These are phyloP conservation scores for Alternaria gansuensis DNA, from an alignment of 2,329 filamentous ascomycete genomes.

Conservation along the genomic window DNA sequence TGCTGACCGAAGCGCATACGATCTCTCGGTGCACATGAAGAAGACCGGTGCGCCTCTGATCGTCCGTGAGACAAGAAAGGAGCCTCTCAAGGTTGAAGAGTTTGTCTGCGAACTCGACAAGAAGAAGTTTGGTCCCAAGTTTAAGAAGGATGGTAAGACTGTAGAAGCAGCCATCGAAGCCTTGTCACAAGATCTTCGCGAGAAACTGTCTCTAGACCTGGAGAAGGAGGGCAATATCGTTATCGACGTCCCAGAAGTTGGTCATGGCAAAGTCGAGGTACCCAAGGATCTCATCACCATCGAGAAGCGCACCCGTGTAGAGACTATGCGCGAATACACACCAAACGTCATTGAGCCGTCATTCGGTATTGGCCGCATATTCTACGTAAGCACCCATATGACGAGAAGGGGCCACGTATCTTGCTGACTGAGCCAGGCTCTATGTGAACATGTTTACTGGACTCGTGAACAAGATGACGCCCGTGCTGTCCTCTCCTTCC, in stretches of 20 bases:
- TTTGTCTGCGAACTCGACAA: constrained; percentile 89
- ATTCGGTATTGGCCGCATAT: constrained; percentile 93
- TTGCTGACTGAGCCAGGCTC: constrained; percentile 68
- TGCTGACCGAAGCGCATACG: constrained; percentile 93
- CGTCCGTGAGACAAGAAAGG: constrained; percentile 81
- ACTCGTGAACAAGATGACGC: constrained; percentile 83
- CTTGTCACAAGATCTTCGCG: constrained; percentile 80
- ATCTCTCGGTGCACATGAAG: constrained; percentile 90
- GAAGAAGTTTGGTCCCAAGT: constrained; percentile 94
- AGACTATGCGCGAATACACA: constrained; percentile 88
- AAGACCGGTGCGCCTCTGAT: constrained; percentile 87
- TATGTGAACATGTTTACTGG: constrained; percentile 98
- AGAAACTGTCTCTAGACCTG: constrained; percentile 79
- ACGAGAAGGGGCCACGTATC: too few relatives aligned
- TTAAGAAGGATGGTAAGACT: constrained; percentile 88
- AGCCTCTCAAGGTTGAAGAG: constrained; percentile 82
- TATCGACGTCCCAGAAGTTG: constrained; percentile 74
- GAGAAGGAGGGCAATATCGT: constrained; percentile 76
- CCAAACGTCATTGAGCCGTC: constrained; percentile 98
- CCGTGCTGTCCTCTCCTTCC: constrained; percentile 80
- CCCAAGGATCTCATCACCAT: constrained; percentile 81
- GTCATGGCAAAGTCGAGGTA: constrained; percentile 79
- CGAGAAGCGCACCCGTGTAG: constrained; percentile 81
- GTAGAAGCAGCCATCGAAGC: constrained; percentile 81
- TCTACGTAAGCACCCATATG: constrained; percentile 67